phyloP scores from a whole-genome alignment of 108 stramenopile genomes.

The Nitzschia palea region DNA sequence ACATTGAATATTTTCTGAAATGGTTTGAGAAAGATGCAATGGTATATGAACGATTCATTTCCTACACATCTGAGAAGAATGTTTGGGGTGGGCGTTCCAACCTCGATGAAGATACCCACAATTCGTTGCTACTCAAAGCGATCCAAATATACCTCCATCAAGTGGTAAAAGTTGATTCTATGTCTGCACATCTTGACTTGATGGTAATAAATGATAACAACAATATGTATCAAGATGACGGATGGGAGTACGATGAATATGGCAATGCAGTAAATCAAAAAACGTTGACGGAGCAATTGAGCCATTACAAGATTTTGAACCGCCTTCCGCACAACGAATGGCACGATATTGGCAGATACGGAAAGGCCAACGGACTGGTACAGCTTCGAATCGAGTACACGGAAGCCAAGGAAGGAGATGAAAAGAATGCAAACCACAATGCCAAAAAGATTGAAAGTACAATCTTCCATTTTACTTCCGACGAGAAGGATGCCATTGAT shows the following conservation, averaged over 20 bases:
- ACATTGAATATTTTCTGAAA: neutral
- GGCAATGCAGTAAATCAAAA: slow-evolving; percentile 28
- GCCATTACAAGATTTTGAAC: slow-evolving; percentile 40
- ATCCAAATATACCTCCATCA: slow-evolving; percentile 47
- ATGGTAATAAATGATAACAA: slow-evolving; percentile 30
- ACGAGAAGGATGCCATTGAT: slow-evolving; percentile 39
- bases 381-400: slow-evolving; percentile 20
- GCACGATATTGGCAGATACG: slow-evolving; percentile 37
- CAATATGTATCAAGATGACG: neutral
- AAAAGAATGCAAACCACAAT: slow-evolving; percentile 5
- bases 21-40: neutral
- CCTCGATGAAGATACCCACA: slow-evolving; percentile 40
- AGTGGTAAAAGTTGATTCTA: slow-evolving; percentile 24
- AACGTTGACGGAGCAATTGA: slow-evolving; percentile 32
- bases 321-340: slow-evolving; percentile 31
- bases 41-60: slow-evolving; percentile 38
- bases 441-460: slow-evolving; percentile 1
- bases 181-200: slow-evolving; percentile 32
- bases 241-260: slow-evolving; percentile 6
- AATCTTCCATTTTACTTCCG: slow-evolving; percentile 29
- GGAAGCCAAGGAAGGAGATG: slow-evolving; percentile 16
- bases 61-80: slow-evolving; percentile 10
- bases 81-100: slow-evolving; percentile 21
- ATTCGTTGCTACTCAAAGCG: slow-evolving; percentile 47
- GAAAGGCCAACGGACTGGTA: slow-evolving; percentile 2